Evolutionary conservation across 768 basidiomycete species (phyloP).

Genomic region (Hortiboletus campestris): DNA sequence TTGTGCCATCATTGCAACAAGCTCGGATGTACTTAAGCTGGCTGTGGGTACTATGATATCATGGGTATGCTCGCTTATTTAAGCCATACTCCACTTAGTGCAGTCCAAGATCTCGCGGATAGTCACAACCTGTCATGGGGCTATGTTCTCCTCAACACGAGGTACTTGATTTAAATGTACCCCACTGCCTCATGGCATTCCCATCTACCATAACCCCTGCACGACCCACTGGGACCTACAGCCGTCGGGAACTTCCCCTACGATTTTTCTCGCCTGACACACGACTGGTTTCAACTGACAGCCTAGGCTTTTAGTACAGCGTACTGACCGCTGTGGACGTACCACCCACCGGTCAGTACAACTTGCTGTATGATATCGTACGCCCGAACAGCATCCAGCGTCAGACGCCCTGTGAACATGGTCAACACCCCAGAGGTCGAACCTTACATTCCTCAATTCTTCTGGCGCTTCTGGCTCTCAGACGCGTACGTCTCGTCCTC

Average conservation of each 20-base stretch:
- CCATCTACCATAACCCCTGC: background rate
- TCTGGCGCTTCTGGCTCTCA: conserved; percentile 52
- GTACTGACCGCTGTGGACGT: background rate
- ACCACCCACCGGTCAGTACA: background rate
- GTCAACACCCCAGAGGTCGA: conserved; percentile 20
- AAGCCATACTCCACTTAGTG: conserved; percentile 7
- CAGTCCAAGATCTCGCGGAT: background rate
- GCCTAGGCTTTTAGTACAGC: background rate
- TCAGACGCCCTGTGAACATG: background rate
- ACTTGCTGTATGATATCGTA: background rate
- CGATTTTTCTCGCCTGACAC: background rate
- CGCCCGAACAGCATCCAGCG: background rate
- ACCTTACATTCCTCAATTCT: conserved; percentile 44
- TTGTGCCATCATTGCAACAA: background rate
- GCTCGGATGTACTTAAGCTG: background rate
- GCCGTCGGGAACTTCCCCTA: background rate
- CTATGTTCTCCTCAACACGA: conserved; percentile 14
- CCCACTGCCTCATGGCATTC: conserved; percentile 1
- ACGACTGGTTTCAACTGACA: background rate
- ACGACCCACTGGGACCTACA: conserved; percentile 6
- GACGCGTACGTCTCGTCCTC: conserved; percentile 33
- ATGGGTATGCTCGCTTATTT: background rate
- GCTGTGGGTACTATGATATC: conserved; percentile 2
- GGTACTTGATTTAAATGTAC: conserved; percentile 8
- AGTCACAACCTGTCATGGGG: background rate